Base-by-base conservation (phyloP, 2,329 filamentous ascomycete species). In the Tothia fuscella region DNA sequence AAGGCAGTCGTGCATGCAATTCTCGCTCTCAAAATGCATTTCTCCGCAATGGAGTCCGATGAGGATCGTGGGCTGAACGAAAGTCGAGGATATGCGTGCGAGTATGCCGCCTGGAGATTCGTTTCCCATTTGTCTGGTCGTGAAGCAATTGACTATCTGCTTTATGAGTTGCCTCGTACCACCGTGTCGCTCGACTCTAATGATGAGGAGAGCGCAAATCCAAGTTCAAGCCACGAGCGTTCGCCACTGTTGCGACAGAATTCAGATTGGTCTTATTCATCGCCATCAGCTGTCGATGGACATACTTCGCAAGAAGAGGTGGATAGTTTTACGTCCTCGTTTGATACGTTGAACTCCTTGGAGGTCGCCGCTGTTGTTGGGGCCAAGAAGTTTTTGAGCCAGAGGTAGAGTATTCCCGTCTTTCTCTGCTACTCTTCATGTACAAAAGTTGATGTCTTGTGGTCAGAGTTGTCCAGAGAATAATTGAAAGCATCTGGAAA, bases 331-430 rank as follows among this genome's bases (percentile, higher is more conserved):
- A 82, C 80, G 0, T 71, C 75, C 0, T 74, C 78, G 1, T 93
- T 93, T 56, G 76, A 78, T 26, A 78, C 80, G 14, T 68, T 94
- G 36, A 94, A 91, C 56, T 86, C 85, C 2, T 69, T 96, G 13
- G 86, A 93, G 56, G 88, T 93, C 52, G 86, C 85, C 20, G 79
- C 81, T 34, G 77, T 93, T 16, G 80, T 80, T 10, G 73, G 83
- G 45, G 83, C 84, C 22, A 93, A 93, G 63, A 82, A 82, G 34
- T 93, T 93, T 50, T 70, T 93, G 26, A 80, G 80, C 53, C 85
- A 93, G 57, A 72, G n/a, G n/a, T n/a, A n/a, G n/a, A n/a, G n/a
- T n/a, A n/a, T n/a, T n/a, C n/a, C n/a, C n/a, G n/a, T n/a, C n/a
- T n/a, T n/a, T n/a, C n/a, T n/a, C n/a, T n/a, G n/a, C n/a, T n/a